Conservation (phyloP, 2,329 filamentous ascomycete genomes). For the Coleophoma eucalyptorum region DNA sequence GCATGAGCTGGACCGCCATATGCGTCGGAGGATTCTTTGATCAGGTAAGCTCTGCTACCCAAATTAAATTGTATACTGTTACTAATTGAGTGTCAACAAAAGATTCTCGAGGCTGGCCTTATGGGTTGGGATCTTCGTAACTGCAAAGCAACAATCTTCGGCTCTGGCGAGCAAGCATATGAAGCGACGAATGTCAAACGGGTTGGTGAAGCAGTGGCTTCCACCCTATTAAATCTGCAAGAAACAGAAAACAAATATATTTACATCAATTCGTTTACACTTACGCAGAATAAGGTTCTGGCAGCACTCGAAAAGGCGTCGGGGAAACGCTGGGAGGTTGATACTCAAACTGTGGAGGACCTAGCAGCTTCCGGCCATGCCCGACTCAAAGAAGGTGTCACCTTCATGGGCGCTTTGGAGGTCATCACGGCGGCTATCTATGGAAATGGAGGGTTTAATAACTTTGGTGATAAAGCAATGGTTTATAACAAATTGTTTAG, state of each 20-base stretch:
- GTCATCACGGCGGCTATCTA: neutral
- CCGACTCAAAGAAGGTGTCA: neutral
- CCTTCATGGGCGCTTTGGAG: neutral
- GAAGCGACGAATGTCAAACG: constrained; percentile 26
- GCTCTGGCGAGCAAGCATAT: constrained; percentile 23
- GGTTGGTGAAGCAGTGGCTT: constrained; percentile 26
- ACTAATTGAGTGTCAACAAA: constrained; percentile 38
- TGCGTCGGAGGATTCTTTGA: constrained; percentile 44
- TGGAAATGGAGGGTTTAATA: neutral
- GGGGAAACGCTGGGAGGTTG: constrained; percentile 24
- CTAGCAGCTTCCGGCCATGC: neutral
- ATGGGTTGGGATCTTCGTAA: constrained; percentile 46
- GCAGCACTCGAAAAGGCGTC: constrained; percentile 22
- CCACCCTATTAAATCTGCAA: constrained; percentile 25
- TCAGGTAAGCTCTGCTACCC: no score
- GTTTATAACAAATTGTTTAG: no score
- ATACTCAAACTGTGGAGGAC: neutral
- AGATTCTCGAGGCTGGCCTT: constrained; percentile 44
- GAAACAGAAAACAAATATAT: constrained; percentile 28
- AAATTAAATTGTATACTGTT: no score
- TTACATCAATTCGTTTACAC: constrained; percentile 25
- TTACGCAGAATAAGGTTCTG: constrained; percentile 29
- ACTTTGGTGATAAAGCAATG: no score
- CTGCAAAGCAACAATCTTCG: constrained; percentile 40
- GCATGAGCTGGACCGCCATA: constrained; percentile 39